Evolutionary conservation across 192 early-diverging fungal species (phyloP), one percentile per base, ranked within the genome.

Genomic region (Mortierella hygrophila): DNA sequence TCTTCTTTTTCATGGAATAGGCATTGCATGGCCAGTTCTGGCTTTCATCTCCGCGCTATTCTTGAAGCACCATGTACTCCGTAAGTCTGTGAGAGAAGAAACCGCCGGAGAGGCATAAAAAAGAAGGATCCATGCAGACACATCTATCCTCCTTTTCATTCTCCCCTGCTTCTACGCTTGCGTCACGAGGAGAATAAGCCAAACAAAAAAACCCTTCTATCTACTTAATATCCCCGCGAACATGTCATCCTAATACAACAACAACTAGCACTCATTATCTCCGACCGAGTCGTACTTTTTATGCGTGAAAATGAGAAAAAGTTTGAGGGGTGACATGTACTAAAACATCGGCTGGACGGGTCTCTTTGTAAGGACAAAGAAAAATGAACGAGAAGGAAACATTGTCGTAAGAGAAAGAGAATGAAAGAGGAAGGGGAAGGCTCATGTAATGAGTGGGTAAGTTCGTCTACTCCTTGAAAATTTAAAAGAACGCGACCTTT

Each of bases 11-110:
- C 37, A 37, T 9, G n/a, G n/a, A 23, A 16, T 73, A 79, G 77
- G 83, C 47, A 85, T 85, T 57, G 77, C 78, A 9, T 85, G 83
- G 83, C 83, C 83, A 1, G 47, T 69, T 6, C 44, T 85, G 15
- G 83, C 74, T 0, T 55, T 85, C 21, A 40, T 85, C 11, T 23
- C 83, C 0, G 4, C 83, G 6, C 23, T 80, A 15, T 85, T 85
- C 20, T 63, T 85, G 23, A 26, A 79, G 69, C 83, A 85, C 70
- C 72, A 85, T 69, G 74, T 68, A 8, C 44, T 85, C 46, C 77
- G 83, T 23, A 85, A 76, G 74, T 72, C 77, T 68, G 42, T 85
- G 41, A 78, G 83, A 71, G 21, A n/a, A 13, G 71, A 46, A 41
- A 16, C n/a, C 8, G 46, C 15, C 44, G 71, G 3, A 11, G 71